Evolutionary conservation across 306 rosid species (phyloP), one percentile per base, ranked within the genome.

Genomic region (Trichosanthes cucumerina): DNA sequence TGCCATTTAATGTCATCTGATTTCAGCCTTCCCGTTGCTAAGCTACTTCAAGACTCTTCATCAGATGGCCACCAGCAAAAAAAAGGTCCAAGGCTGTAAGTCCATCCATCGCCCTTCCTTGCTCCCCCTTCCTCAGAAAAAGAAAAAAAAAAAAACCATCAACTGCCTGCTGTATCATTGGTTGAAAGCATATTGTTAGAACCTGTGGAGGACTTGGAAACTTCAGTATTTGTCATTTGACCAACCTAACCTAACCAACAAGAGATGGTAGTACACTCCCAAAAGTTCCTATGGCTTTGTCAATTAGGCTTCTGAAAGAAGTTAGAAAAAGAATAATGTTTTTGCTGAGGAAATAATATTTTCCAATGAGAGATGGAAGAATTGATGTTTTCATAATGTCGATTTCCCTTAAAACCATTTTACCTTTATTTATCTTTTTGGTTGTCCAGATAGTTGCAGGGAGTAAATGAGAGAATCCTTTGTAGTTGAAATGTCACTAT

Each of bases 401-500:
- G 23, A 12, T 24, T 71, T 71, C 26, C 9, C 9, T 34, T 33
- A 33, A 3, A 23, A 7, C 54, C n/a, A 46, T 71, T 47, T 44
- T 7, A 26, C 26, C 23, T 47, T 47, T 18, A 13, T 44, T 71
- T 2, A 6, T 26, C 24, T 14, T 72, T 46, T 71, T 68, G 75
- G 75, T 38, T 24, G 23, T 24, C 57, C 39, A 26, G 12, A 13
- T 76, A 49, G 47, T 49, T 72, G 19, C 26, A 43, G 52, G 26
- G 18, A 72, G 60, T 80, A 73, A 80, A 80, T 31, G 65, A 69
- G 78, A 82, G 78, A 77, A 68, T 82, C 84, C 38, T 13, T 9
- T 65, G 74, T 78, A 0, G 84, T 71, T 82, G 73, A 82, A 68
- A 78, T 78, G 81, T 82, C 84, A 18, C 78, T 82, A 49, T 77